Evolutionary conservation across 2,329 filamentous ascomycete species (phyloP).

Genomic region (Cercospora citrullina): DNA sequence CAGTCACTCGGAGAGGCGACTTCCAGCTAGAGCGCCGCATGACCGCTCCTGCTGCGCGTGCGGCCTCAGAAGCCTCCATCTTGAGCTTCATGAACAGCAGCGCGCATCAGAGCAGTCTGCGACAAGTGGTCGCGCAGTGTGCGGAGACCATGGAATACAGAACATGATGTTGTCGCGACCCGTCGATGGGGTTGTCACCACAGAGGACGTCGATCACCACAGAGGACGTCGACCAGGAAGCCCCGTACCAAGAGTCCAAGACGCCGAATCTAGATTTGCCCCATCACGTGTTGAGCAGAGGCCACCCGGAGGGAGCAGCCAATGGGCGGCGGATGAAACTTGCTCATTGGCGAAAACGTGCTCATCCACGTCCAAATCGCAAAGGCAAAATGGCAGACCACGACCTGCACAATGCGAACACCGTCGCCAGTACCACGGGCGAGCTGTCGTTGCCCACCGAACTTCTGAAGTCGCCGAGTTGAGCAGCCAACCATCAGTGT

Average conservation of each 20-base stretch:
- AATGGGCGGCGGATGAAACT: background rate
- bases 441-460: background rate
- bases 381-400: background rate
- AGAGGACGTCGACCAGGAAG: background rate
- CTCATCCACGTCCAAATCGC: background rate
- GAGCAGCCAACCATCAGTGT: background rate
- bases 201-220: background rate
- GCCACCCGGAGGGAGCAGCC: background rate
- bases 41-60: constrained; percentile 1
- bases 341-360: constrained; percentile 8
- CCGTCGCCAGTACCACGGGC: background rate
- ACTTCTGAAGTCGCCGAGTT: background rate
- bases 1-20: background rate
- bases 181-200: background rate
- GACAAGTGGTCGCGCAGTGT: background rate
- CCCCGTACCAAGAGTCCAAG: background rate
- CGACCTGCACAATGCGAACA: background rate
- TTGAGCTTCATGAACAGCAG: background rate
- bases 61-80: background rate
- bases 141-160: background rate
- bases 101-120: background rate
- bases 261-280: background rate
- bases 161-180: background rate
- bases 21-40: background rate
- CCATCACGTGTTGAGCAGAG: background rate